Conservation (phyloP, 164 flowering plant species). For the Platanus orientalis region DNA sequence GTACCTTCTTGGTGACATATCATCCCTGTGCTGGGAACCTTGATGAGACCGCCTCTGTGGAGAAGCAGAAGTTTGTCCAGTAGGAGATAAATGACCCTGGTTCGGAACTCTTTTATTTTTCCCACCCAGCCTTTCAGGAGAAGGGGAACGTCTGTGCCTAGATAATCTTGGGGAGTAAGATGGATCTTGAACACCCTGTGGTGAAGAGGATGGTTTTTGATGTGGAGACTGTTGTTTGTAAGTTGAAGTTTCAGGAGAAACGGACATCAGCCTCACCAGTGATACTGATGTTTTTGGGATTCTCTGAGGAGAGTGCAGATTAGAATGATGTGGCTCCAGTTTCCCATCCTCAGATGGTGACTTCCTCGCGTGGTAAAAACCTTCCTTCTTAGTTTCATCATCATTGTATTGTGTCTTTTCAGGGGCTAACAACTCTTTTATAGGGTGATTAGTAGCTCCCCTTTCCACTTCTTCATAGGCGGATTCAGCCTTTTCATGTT, state of each 20-base stretch:
- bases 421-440: background rate
- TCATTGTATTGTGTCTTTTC: background rate
- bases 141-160: slow-evolving; percentile 17
- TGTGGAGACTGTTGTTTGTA: slow-evolving; percentile 1
- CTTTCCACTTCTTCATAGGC: slow-evolving; percentile 4
- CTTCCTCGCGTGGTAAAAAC: background rate
- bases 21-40: slow-evolving; percentile 17
- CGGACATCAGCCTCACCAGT: slow-evolving; percentile 12
- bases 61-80: slow-evolving; percentile 19
- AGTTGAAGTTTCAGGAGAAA: slow-evolving; percentile 19
- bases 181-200: slow-evolving; percentile 9
- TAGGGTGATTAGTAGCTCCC: slow-evolving; percentile 2
- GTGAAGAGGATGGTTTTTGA: slow-evolving; percentile 9
- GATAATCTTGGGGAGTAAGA: slow-evolving; percentile 11
- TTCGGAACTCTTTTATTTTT: slow-evolving; percentile 10
- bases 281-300: slow-evolving; percentile 12
- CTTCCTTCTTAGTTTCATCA: slow-evolving; percentile 9
- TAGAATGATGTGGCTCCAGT: slow-evolving; percentile 7
- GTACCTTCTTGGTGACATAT: slow-evolving; percentile 20
- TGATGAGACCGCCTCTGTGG: slow-evolving; percentile 17
- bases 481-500: slow-evolving; percentile 5
- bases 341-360: slow-evolving; percentile 4
- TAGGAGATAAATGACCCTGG: slow-evolving; percentile 5
- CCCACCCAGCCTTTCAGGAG: slow-evolving; percentile 12
- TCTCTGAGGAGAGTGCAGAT: slow-evolving; percentile 7